These are phyloP conservation scores for Ogataea minuta DNA, from an alignment of 805 yeast genomes.

Conservation along the genomic window DNA sequence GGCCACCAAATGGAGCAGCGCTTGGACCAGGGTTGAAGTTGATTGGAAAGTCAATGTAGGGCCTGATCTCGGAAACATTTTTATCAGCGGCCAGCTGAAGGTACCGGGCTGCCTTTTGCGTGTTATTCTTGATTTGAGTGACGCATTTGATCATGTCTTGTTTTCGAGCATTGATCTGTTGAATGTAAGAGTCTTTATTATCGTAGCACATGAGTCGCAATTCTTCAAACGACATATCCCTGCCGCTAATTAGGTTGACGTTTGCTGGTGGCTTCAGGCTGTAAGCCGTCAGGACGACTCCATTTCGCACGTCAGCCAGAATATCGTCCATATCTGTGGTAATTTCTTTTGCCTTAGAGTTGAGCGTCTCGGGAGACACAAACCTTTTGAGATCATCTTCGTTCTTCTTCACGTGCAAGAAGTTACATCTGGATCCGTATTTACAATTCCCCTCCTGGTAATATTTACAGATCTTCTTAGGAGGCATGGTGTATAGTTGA, in stretches of 20 bases:
- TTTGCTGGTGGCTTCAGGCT: slow-evolving; percentile 50
- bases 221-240: slow-evolving; percentile 58
- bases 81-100: slow-evolving; percentile 45
- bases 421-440: slow-evolving; percentile 43
- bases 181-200: slow-evolving; percentile 43
- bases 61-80: slow-evolving; percentile 24
- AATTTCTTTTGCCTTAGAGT: slow-evolving; percentile 16
- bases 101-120: slow-evolving; percentile 54
- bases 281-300: slow-evolving; percentile 40
- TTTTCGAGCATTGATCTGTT: slow-evolving; percentile 40
- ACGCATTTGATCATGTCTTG: slow-evolving; percentile 47
- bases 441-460: slow-evolving; percentile 41
- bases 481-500: slow-evolving; percentile 13
- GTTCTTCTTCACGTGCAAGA: slow-evolving; percentile 38
- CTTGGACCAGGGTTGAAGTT: slow-evolving; percentile 17
- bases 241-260: slow-evolving; percentile 45
- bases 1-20: slow-evolving; percentile 1
- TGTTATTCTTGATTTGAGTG: slow-evolving; percentile 36
- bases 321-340: slow-evolving; percentile 28
- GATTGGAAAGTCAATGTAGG: slow-evolving; percentile 36
- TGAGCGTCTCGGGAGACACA: slow-evolving; percentile 2
- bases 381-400: slow-evolving; percentile 10
- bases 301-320: slow-evolving; percentile 21
- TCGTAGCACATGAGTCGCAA: slow-evolving; percentile 44
- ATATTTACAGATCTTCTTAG: slow-evolving; percentile 38